These are phyloP conservation scores for Russula earlei DNA, from an alignment of 768 basidiomycete species.

Conservation along the genomic window DNA sequence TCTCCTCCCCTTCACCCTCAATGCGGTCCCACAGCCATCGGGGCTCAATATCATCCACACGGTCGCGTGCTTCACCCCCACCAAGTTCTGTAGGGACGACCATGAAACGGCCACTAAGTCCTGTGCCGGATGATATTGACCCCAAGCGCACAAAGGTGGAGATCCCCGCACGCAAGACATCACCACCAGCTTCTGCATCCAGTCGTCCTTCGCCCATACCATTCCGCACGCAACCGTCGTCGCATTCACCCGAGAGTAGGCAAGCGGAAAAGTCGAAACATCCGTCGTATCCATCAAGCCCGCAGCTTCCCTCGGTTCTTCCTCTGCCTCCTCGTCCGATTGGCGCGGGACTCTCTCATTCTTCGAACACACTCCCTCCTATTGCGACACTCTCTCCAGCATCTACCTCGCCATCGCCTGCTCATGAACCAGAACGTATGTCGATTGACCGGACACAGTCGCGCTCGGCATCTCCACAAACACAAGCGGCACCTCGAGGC, in stretches of 20 bases:
- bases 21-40: conserved; percentile 44
- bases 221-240: conserved; percentile 64
- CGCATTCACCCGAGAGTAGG: conserved; percentile 49
- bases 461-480: conserved; percentile 29
- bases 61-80: conserved; percentile 57
- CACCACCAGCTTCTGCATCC: conserved; percentile 38
- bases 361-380: conserved; percentile 45
- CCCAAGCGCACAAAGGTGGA: conserved; percentile 61
- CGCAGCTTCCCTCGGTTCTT: conserved; percentile 49
- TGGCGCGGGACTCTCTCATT: conserved; percentile 41
- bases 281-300: conserved; percentile 33
- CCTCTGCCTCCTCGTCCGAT: conserved; percentile 71
- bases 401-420: conserved; percentile 47
- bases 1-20: conserved; percentile 31
- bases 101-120: conserved; percentile 64
- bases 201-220: conserved; percentile 64
- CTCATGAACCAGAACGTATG: conserved; percentile 41
- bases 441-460: conserved; percentile 34
- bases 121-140: conserved; percentile 44
- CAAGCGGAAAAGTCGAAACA: conserved; percentile 30
- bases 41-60: conserved; percentile 57
- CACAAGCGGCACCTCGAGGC: conserved; percentile 41
- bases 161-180: conserved; percentile 37
- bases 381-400: conserved; percentile 60
- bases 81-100: conserved; percentile 26